These are phyloP conservation scores for Saturnispora sekii DNA, from an alignment of 805 yeast genomes.

Conservation along the genomic window DNA sequence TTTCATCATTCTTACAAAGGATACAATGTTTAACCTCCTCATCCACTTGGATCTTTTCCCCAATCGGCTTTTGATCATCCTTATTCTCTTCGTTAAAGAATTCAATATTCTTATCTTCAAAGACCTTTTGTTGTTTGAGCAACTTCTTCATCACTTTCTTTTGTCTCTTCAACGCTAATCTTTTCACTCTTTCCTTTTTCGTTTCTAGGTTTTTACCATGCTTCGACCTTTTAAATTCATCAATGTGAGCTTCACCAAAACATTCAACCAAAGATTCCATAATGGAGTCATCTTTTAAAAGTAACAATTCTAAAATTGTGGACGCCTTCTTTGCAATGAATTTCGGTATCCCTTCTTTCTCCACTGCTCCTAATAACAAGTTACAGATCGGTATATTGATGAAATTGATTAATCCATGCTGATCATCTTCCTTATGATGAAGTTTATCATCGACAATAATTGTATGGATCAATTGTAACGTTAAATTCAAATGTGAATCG, in stretches of 20 bases:
- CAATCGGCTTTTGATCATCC: not conserved
- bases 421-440: constrained; percentile 28
- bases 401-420: constrained; percentile 25
- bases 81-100: constrained; percentile 14
- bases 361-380: constrained; percentile 41
- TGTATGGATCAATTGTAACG: constrained; percentile 66
- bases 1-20: constrained; percentile 47
- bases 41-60: not conserved
- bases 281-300: constrained; percentile 39
- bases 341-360: constrained; percentile 39
- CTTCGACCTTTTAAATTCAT: constrained; percentile 39
- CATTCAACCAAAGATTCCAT: constrained; percentile 42
- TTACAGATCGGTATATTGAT: constrained; percentile 49
- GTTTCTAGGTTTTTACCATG: constrained; percentile 37
- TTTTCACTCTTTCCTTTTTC: constrained; percentile 43
- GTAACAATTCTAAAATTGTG: constrained; percentile 39
- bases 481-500: constrained; percentile 45
- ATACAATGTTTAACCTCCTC: constrained; percentile 36
- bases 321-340: constrained; percentile 46
- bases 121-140: constrained; percentile 41
- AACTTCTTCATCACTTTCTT: constrained; percentile 52
- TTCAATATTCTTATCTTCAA: constrained; percentile 31
- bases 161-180: constrained; percentile 54
- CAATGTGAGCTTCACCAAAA: constrained; percentile 48
- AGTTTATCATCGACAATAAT: constrained; percentile 30